Percentiles rank a stretch among this genome's conserved stretches.
Evolutionary conservation across 2,329 filamentous ascomycete species (phyloP).

Genomic region (Pyrenophora teres): DNA sequence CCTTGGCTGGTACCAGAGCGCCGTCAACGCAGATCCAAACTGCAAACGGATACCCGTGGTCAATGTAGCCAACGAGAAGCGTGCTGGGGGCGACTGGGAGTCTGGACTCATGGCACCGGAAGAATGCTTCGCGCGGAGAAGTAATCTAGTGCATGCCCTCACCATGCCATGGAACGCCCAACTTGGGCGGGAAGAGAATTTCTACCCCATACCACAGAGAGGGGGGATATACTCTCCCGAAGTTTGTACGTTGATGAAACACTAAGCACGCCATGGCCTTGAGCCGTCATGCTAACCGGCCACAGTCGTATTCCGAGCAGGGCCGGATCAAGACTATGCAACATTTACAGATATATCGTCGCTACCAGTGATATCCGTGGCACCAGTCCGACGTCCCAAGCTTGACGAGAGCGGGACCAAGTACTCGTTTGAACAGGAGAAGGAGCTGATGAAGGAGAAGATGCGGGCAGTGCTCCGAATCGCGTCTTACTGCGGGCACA

Average conservation of each 20-base stretch:
- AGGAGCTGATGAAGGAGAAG: slow-evolving; percentile 73
- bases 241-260: slow-evolving; percentile 58
- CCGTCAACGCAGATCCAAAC: slow-evolving; percentile 33
- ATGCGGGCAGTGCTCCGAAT: slow-evolving; percentile 73
- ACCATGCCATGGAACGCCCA: slow-evolving; percentile 59
- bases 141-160: slow-evolving; percentile 72
- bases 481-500: slow-evolving; percentile 55
- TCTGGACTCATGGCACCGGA: slow-evolving; percentile 66
- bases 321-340: slow-evolving; percentile 58
- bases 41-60: slow-evolving; percentile 64
- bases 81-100: slow-evolving; percentile 81
- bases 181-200: slow-evolving; percentile 47
- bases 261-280: slow-evolving; percentile 3
- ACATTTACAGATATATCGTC: slow-evolving; percentile 54
- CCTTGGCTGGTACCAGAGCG: slow-evolving; percentile 60
- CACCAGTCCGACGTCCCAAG: slow-evolving; percentile 74
- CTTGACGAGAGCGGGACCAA: slow-evolving; percentile 68
- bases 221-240: slow-evolving; percentile 72
- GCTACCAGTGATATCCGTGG: slow-evolving; percentile 74
- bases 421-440: slow-evolving; percentile 74
- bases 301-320: slow-evolving; percentile 69
- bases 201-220: slow-evolving; percentile 73
- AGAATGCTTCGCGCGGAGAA: slow-evolving; percentile 75
- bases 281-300: slow-evolving; percentile 1
- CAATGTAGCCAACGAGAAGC: slow-evolving; percentile 75